These are phyloP conservation scores for Aspergillus campestris DNA, from an alignment of 495 filamentous ascomycete species.

Conservation along the genomic window DNA sequence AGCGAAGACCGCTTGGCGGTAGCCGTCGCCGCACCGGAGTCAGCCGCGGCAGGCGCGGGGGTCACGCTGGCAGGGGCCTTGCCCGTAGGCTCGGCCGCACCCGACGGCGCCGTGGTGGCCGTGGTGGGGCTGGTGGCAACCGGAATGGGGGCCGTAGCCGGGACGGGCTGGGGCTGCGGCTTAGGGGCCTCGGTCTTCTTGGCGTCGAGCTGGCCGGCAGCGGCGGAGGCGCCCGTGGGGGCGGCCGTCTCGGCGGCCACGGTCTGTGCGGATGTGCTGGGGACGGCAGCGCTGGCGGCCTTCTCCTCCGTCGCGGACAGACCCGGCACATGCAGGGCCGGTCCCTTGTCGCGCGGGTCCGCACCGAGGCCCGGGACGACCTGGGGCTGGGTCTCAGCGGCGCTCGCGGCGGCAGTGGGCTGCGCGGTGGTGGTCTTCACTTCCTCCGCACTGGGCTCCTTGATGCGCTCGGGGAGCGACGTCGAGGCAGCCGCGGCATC, in stretches of 20 bases:
- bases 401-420: background rate
- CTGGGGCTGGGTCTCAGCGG: slow-evolving; percentile 8
- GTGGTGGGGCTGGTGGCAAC: too few relatives aligned
- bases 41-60: too few relatives aligned
- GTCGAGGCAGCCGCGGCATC: slow-evolving; percentile 10
- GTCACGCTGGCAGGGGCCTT: too few relatives aligned
- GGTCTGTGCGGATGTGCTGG: background rate
- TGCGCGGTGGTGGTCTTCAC: background rate
- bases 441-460: slow-evolving; percentile 11
- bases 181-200: background rate
- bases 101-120: too few relatives aligned
- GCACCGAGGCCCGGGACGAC: slow-evolving; percentile 15
- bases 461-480: slow-evolving; percentile 25
- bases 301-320: slow-evolving; percentile 5
- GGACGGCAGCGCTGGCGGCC: background rate
- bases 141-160: too few relatives aligned
- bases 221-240: background rate
- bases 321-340: slow-evolving; percentile 11
- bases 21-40: too few relatives aligned
- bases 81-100: too few relatives aligned
- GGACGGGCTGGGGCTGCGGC: background rate
- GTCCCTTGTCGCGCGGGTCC: slow-evolving; percentile 9
- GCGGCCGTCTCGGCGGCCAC: background rate
- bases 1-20: background rate
- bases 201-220: background rate